Base-by-base conservation (phyloP, 371 early-diverging fungal species). In the Mortierella sp. region DNA sequence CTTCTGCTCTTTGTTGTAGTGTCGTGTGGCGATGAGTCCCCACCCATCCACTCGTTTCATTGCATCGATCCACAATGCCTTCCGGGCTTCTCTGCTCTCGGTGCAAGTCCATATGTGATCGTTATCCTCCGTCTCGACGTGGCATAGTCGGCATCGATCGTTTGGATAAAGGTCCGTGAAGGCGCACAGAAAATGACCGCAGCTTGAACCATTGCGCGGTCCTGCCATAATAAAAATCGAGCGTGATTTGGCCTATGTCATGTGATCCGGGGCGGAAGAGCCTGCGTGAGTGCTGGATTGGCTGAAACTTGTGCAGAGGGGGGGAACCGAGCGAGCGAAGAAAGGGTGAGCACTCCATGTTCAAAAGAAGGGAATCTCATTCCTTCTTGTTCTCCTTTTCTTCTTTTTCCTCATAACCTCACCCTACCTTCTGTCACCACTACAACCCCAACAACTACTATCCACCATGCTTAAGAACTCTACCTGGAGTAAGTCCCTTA, bases 401-500 rank as follows among this genome's bases (percentile, higher is more conserved):
- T 45, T 61, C 29, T 22, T 31, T n/a, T 61, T 55, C 19, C 34
- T 45, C 22, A 2, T 37, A 64, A 39, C 68, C 2, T 67, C 47
- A 41, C 48, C 47, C 34, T 2, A 22, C 24, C 22, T 10, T 68
- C n/a, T 29, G 10, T 4, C 64, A 43, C 34, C 48, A 29, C 58
- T n/a, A 61, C 37, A 19, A 34, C 8, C 31, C 34, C 58, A 61
- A 9, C n/a, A 48, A 48, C 22, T n/a, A 48, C 19, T n/a, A 48
- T 7, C 34, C 43, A 84, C 65, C 16, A 88, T 88, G 89, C 87
- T 88, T 50, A 88, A 87, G 77, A 88, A 86, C 71, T 88, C 89
- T 50, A 85, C 87, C 58, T 88, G 89, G 89, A 86, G 89, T 88
- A 85, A 79, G 72, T 55, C 11, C n/a, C 39, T n/a, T 34, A 7